Evolutionary conservation across 345 rosid genomes (phyloP).

Genomic region (Rhodamnia rubescens): DNA sequence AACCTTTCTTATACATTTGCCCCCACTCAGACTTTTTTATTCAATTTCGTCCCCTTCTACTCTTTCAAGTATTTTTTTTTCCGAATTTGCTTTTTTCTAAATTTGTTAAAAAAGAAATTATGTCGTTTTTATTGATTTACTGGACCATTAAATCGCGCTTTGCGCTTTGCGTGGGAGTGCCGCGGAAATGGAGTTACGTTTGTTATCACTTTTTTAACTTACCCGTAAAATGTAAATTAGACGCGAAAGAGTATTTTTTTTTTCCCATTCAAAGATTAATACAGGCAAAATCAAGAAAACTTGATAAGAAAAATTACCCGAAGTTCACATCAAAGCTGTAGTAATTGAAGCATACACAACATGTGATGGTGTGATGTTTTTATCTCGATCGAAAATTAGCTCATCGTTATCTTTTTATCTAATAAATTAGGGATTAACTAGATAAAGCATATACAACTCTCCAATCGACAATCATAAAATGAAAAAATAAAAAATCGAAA

Average conservation of each 20-base stretch:
- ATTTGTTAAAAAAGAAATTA: no score
- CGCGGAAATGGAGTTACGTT: neutral
- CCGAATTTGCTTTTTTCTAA: no score
- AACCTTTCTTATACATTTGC: neutral
- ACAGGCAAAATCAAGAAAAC: neutral
- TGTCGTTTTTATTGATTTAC: no score
- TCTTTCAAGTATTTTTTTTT: no score
- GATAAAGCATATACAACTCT: neutral
- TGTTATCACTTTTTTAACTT: neutral
- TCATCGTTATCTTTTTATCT: accelerated
- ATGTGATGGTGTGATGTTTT: neutral
- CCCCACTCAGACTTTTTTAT: neutral
- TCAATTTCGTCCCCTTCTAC: neutral
- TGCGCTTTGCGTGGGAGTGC: no score
- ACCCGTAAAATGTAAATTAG: neutral
- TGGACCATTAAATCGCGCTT: no score
- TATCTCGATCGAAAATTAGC: neutral
- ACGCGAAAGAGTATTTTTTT: neutral
- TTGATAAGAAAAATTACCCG: accelerated
- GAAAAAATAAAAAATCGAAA: neutral
- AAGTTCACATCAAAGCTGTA: neutral
- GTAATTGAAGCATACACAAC: neutral
- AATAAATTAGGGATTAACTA: neutral
- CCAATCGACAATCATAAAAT: neutral
- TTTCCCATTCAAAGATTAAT: neutral